Base-by-base conservation (phyloP, 2,329 filamentous ascomycete genomes). In the Colletotrichum liaoningense region DNA sequence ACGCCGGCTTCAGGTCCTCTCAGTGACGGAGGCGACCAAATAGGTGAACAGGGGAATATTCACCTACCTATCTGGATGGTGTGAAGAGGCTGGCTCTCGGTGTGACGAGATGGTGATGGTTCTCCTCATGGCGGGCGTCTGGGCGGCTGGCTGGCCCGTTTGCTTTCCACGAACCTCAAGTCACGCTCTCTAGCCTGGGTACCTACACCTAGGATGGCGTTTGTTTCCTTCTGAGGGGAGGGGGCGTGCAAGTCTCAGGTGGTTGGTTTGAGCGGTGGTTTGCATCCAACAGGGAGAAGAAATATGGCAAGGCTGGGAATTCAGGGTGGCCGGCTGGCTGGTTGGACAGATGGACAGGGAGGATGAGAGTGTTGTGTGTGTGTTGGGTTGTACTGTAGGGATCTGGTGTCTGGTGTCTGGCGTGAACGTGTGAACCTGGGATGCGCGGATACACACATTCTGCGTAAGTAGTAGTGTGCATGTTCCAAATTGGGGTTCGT, bases 51-150 rank as follows among this genome's bases (percentile, higher is more conserved):
- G 64, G 42, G 42, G 42, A n/a, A n/a, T n/a, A 49, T 49, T 49
- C 8, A 49, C 33, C 11, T 26, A 26, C 26, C 26, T 26, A 26
- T 35, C 33, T 35, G 33, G 33, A 35, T 11, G 42, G 19, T n/a
- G 42, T 60, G n/a, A 24, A 30, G 22, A 33, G 24, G n/a, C 38
- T 8, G 33, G 33, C 33, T 19, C 5, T 70, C 70, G 60, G 67
- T 73, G 70, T 73, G 70, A 73, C 67, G 67, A 65, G 46, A 28
- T 22, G 56, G 60, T 65, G 66, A 73, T 60, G 14, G 35, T 24
- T 24, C n/a, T n/a, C n/a, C 59, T n/a, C 19, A 16, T 35, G 38
- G 42, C 59, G 59, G 59, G 59, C 38, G 38, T 49, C 9, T 62
- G 59, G 35, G 59, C 59, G 59, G 59, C 38, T 22, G 69, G 22